phyloP scores from a whole-genome alignment of 345 rosid species.

The Trapa incisa region DNA sequence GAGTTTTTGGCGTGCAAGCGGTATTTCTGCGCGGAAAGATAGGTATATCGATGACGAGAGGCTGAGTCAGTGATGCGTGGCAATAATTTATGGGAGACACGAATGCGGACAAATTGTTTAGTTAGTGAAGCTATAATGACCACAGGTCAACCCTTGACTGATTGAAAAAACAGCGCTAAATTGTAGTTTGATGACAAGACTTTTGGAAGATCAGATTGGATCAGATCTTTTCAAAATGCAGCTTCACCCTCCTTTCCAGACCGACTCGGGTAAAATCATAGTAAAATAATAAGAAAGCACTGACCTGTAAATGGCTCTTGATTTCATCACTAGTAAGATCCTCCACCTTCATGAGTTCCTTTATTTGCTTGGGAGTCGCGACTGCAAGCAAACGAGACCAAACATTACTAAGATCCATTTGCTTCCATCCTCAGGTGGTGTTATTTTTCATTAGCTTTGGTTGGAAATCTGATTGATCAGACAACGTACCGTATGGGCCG shows the following conservation, averaged over 20 bases:
- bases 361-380: conserved; percentile 45
- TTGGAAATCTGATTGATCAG: background rate
- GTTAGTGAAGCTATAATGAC: background rate
- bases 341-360: conserved; percentile 41
- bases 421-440: background rate
- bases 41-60: background rate
- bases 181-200: background rate
- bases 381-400: conserved; percentile 14
- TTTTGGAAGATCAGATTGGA: background rate
- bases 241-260: too few species aligned
- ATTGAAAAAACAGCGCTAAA: too few species aligned
- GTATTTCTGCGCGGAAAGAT: conserved; percentile 1
- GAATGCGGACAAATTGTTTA: background rate
- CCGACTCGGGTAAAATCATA: too few species aligned
- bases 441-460: background rate
- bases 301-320: conserved; percentile 46
- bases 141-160: too few species aligned
- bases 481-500: conserved; percentile 12
- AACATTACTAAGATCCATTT: background rate
- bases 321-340: conserved; percentile 45
- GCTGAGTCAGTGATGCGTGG: background rate
- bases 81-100: background rate
- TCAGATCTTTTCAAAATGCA: too few species aligned
- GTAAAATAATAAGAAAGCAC: background rate
- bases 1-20: background rate